Evolutionary conservation across 768 basidiomycete genomes (phyloP), one percentile per base, ranked within the genome.

Genomic region (Clitopilus passeckerianus): DNA sequence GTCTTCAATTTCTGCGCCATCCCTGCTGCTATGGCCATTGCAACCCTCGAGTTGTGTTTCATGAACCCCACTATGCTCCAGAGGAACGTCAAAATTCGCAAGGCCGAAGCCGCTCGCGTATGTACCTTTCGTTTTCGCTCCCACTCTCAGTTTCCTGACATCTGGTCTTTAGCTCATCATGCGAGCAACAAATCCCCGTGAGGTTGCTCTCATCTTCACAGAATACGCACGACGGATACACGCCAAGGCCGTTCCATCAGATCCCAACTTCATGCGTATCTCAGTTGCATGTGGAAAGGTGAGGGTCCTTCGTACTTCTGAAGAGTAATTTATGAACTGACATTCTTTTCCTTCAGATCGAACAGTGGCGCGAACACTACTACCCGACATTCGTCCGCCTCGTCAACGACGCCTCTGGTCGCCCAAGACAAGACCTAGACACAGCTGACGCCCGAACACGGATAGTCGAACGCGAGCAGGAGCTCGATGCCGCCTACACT

Each of bases 1-100:
- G 87, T 97, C 18, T 98, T 98, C 81, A 91, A 91, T 69, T 98
- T 98, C 74, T 94, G 92, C 65, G 93, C 96, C 0, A 91, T 98
- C 60, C 96, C 96, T 6, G 91, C 88, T 16, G 83, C 88, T 12
- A 98, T 98, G 95, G 95, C 96, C 0, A 89, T 99, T 63, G 95
- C 96, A 9, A 98, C 96, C 7, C 80, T 99, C 20, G 84, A 88
- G 54, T 72, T 92, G 52, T 96, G 94, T 72, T 98, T 95, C 76
- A 95, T 93, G 91, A 98, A 98, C 74, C 83, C 84, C 7, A 77
- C 76, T 7, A 90, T 98, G 82, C 86, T 98, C 73, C 81, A 89
- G 64, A 74, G 81, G 66, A 95, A 97, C 70, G 86, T 97, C 70
- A 98, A 99, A 76, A 99, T 99, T 62, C 84, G 95, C 60, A 95